Base-by-base conservation (phyloP, 345 rosid species). In the Erysimum cheiranthoides region DNA sequence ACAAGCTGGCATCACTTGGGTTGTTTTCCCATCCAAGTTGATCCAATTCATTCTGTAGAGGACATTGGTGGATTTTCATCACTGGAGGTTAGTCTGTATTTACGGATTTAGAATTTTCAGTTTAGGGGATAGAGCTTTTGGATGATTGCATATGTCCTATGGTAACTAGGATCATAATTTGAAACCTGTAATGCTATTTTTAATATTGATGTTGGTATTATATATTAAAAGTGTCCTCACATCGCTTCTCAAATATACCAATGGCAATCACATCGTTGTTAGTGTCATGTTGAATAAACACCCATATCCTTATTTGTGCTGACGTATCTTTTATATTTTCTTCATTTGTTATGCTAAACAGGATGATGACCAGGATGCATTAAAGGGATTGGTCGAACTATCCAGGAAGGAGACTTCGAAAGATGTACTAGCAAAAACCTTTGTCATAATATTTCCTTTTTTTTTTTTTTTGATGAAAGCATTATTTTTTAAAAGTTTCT, bases 1-100 rank as follows among this genome's bases (percentile, higher is more conserved):
- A 82, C 92, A 34, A 91, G 80, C 60, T 93, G 98, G 98, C 83
- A 88, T 70, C 98, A 93, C 82, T 16, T 85, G 66, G 73, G 70
- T 30, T 93, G 98, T 87, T 85, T 84, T 47, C 78, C 86, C 2
- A 8, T 73, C 7, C 16, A 47, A 10, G 50, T 85, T 1, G 78
- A 77, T 49, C 56, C 70, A 3, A 45, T 83, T 49, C 68, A 70
- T 28, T 84, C 88, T 5, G 46, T 59, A 0, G 89, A 85, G 39
- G 74, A 77, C 0, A 83, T 93, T 66, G 59, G 79, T 46, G 97
- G 97, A 8, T 91, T 87, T 74, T 82, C 80, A n/a, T 83, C 83
- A 5, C 86, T 93, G 58, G 39, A 88, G 93, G 98, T 73, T 88
- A 66, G 79, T 66, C 14, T n/a, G 28, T 18, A 5, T 34, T 65